Base-by-base conservation (phyloP, 768 basidiomycete genomes). In the Phlegmacium glaucopus region DNA sequence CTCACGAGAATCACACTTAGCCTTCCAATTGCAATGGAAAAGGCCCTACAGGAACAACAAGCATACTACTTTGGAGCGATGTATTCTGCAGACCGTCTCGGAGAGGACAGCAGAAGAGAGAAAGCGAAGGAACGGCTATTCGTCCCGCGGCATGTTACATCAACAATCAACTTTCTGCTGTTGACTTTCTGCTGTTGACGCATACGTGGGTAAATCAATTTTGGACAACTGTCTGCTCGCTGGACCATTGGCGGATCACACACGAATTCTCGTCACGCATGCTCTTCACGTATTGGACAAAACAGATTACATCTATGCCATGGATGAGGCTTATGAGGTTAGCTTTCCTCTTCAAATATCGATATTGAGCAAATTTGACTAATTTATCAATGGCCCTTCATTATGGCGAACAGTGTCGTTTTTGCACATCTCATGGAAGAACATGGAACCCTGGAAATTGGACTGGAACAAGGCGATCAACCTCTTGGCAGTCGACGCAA, bases 161-260 rank as follows among this genome's bases (percentile, higher is more conserved):
- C n/a, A n/a, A n/a, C n/a, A n/a, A n/a, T n/a, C n/a, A n/a, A n/a
- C n/a, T n/a, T n/a, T n/a, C n/a, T n/a, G n/a, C n/a, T n/a, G n/a
- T n/a, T n/a, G n/a, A n/a, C 76, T 92, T 29, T 82, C 82, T 26
- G 88, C 89, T 1, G 83, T 91, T 9, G 89, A 91, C 54, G 80
- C 87, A 0, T 82, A 86, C 54, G 88, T 90, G 4, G 83, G 85
- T 15, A 80, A 82, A 53, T 73, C 74, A 18, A 78, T 87, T 44
- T 55, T 87, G 7, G 78, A 87, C 26, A 70, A 83, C 34, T 86
- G 85, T 53, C 61, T 88, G 4, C 63, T 79, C n/a, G 61, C 60
- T 9, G 77, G 82, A 0, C 80, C 82, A 6, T 62, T 84, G 17
- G 69, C 75, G 0, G 57, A 68, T 44, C 70, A 77, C 37, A 85